Conservation (phyloP, 2,329 filamentous ascomycete species). For the Phaeosphaeriaceae sp. region DNA sequence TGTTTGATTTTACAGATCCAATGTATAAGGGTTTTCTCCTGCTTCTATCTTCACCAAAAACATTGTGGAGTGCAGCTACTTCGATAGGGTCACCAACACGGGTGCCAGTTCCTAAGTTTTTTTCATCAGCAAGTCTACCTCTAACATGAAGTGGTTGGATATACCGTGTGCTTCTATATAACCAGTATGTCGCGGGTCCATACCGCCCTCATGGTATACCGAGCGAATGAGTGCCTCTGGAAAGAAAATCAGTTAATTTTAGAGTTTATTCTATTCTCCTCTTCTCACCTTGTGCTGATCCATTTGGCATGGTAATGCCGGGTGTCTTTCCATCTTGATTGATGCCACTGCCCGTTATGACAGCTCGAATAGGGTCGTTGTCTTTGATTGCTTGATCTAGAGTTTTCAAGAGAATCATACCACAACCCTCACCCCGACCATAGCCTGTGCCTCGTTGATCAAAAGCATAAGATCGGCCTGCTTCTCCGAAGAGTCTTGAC, state of each 20-base stretch:
- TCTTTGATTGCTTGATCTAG: constrained; percentile 63
- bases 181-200: constrained; percentile 31
- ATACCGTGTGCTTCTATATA: constrained; percentile 40
- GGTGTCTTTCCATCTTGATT: constrained; percentile 62
- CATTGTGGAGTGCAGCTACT: constrained; percentile 27
- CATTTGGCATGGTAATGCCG: constrained; percentile 65
- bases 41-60: constrained; percentile 27
- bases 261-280: not conserved
- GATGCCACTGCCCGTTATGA: constrained; percentile 51
- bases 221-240: constrained; percentile 26
- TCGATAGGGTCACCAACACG: constrained; percentile 52
- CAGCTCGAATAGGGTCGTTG: constrained; percentile 58
- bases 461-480: constrained; percentile 42
- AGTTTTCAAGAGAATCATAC: constrained; percentile 64
- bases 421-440: constrained; percentile 68
- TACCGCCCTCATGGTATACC: constrained; percentile 27
- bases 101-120: constrained; percentile 59
- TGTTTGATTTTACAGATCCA: constrained; percentile 40
- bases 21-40: constrained; percentile 30
- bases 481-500: constrained; percentile 32
- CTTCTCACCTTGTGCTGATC: constrained; percentile 53
- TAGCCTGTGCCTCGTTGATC: constrained; percentile 66
- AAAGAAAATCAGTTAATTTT: not conserved
- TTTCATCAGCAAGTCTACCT: not conserved
- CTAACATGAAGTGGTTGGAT: not conserved